These are phyloP conservation scores for Torulaspora delbrueckii DNA, from an alignment of 805 yeast genomes.

Conservation along the genomic window DNA sequence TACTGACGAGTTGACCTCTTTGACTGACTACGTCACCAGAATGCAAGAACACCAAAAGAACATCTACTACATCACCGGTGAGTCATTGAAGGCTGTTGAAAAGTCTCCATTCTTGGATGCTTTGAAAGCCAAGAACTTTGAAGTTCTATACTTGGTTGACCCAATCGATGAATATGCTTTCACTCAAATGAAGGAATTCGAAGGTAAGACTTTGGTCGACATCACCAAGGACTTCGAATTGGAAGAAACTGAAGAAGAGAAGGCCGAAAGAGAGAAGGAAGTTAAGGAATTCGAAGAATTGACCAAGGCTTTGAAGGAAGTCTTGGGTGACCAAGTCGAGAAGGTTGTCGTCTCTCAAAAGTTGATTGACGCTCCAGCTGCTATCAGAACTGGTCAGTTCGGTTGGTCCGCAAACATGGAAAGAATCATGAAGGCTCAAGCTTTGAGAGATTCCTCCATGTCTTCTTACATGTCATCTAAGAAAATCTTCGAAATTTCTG, in stretches of 20 bases:
- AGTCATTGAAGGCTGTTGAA: slow-evolving; percentile 94
- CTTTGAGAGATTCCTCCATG: slow-evolving; percentile 97
- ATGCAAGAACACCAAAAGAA: slow-evolving; percentile 99
- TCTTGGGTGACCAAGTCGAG: slow-evolving; percentile 98
- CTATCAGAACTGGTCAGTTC: slow-evolving; percentile 99
- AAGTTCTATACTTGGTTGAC: slow-evolving; percentile 95
- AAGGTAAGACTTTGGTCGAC: slow-evolving; percentile 98
- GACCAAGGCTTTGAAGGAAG: slow-evolving; percentile 92
- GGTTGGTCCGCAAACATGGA: slow-evolving; percentile 99
- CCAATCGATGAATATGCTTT: slow-evolving; percentile 99
- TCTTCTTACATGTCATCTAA: slow-evolving; percentile 99
- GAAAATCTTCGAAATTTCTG: slow-evolving; percentile 98
- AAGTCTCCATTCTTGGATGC: slow-evolving; percentile 99
- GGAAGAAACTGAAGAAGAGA: slow-evolving; percentile 98
- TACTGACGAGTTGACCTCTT: slow-evolving; percentile 86
- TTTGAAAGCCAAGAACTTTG: slow-evolving; percentile 96
- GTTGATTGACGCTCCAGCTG: slow-evolving; percentile 98
- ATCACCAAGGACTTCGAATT: slow-evolving; percentile 98
- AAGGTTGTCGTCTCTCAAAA: slow-evolving; percentile 98
- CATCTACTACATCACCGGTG: slow-evolving; percentile 99
- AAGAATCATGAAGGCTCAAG: slow-evolving; percentile 99
- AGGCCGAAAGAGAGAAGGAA: slow-evolving; percentile 89
- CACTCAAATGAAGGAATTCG: slow-evolving; percentile 98
- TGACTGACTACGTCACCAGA: slow-evolving; percentile 96
- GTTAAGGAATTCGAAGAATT: slow-evolving; percentile 86